Base-by-base conservation (phyloP, 345 rosid species). In the Gossypium mustelinum region DNA sequence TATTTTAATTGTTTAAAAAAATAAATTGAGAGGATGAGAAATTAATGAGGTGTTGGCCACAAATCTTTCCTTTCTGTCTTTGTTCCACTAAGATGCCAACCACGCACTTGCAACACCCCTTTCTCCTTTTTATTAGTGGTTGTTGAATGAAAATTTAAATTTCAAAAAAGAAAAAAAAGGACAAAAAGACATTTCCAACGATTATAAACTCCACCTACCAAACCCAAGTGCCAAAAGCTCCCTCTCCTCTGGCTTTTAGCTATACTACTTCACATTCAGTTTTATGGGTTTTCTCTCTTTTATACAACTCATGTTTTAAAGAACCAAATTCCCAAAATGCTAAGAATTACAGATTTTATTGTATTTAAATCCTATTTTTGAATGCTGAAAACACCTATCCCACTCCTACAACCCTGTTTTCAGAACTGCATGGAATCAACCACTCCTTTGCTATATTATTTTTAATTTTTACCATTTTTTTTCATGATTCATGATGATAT, bases 161-260 rank as follows among this genome's bases (percentile, higher is more conserved):
- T 72, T 66, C 11, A 13, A 60, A 81, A 14, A 58, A 13, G 34
- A 34, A 34, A 14, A n/a, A 4, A 9, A 14, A 11, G 25, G 3
- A 44, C 11, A 64, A 79, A 59, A 41, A 3, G 71, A 66, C 81
- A 55, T 3, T 13, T 47, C 71, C 69, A 72, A 16, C 59, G 16
- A 73, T 68, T 73, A 62, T 58, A 73, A 50, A 13, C 70, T 50
- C 75, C 34, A 76, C 80, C 76, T 20, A 41, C 78, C 51, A 68
- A 13, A 41, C 24, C 12, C 0, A 3, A 45, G 62, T 13, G 71
- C 45, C 43, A 0, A 41, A 41, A 11, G 74, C 54, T 27, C 78
- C 73, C 75, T 27, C 45, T 47, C 7, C 34, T 14, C 13, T 20
- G 22, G 22, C 22, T 20, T 20, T 20, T 20, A 20, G 22, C 22